Evolutionary conservation across 306 rosid species (phyloP).

Genomic region (Cyamopsis tetragonoloba): DNA sequence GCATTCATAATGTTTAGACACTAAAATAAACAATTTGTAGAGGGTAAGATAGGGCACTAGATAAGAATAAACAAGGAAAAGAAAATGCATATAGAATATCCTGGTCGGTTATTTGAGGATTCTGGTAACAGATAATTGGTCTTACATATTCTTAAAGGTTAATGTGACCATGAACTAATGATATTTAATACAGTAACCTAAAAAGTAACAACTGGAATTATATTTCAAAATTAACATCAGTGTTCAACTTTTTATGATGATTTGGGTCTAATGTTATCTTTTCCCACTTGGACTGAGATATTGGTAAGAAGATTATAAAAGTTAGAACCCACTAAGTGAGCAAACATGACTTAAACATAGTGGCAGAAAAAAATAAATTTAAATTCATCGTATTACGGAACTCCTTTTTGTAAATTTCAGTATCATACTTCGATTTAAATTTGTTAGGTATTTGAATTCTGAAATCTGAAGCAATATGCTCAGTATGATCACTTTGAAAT

Average conservation of each 20-base stretch:
- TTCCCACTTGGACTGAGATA: background rate
- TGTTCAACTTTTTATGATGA: slow-evolving; percentile 6
- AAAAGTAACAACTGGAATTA: background rate
- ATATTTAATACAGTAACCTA: background rate
- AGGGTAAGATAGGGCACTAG: background rate
- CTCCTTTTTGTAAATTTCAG: background rate
- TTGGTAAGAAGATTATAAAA: background rate
- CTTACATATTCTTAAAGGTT: background rate
- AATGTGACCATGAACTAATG: background rate
- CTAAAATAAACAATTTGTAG: no score
- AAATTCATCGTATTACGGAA: background rate
- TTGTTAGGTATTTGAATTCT: background rate
- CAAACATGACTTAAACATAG: background rate
- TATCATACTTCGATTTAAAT: background rate
- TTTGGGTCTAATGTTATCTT: background rate
- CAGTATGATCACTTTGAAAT: background rate
- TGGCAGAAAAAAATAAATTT: background rate
- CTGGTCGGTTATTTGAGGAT: background rate
- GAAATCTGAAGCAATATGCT: background rate
- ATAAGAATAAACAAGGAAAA: background rate
- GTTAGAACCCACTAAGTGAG: background rate
- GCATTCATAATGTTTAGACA: background rate
- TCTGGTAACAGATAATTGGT: background rate
- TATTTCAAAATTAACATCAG: background rate
- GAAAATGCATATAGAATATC: background rate